Conservation (phyloP, 1,284 basidiomycete species). For the Termitomyces sp. region DNA sequence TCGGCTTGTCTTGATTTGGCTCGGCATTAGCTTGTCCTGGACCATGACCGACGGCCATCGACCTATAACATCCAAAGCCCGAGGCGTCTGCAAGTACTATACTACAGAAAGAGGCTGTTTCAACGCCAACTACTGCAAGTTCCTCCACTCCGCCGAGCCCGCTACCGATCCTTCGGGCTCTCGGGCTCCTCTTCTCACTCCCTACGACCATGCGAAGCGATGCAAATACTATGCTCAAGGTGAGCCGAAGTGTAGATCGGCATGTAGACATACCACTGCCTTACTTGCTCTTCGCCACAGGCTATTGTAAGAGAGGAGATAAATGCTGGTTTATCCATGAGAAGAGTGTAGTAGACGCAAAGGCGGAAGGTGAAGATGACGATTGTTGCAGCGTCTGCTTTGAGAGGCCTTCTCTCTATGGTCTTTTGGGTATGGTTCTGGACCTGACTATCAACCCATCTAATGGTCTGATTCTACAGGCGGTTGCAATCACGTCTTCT, state of each 20-base stretch:
- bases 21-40: not conserved
- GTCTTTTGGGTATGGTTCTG: slow-evolving; percentile 52
- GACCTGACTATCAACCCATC: not conserved
- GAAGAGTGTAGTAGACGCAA: slow-evolving; percentile 9
- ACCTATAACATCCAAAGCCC: slow-evolving; percentile 56
- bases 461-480: slow-evolving; percentile 29
- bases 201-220: slow-evolving; percentile 62
- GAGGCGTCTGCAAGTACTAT: slow-evolving; percentile 63
- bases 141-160: slow-evolving; percentile 43
- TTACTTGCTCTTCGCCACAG: slow-evolving; percentile 24
- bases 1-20: not conserved
- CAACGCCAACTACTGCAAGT: slow-evolving; percentile 63
- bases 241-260: slow-evolving; percentile 18
- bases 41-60: slow-evolving; percentile 27
- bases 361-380: slow-evolving; percentile 27
- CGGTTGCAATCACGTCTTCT: slow-evolving; percentile 71
- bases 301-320: slow-evolving; percentile 62
- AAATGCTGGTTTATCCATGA: slow-evolving; percentile 70
- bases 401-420: slow-evolving; percentile 62
- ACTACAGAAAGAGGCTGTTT: slow-evolving; percentile 59
- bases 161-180: slow-evolving; percentile 11
- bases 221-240: slow-evolving; percentile 62
- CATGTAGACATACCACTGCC: not conserved
- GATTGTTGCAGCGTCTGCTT: slow-evolving; percentile 66
- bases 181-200: slow-evolving; percentile 37